A percentile compares a stretch with the other conserved stretches of the same genome.
Evolutionary conservation across 2,329 filamentous ascomycete genomes (phyloP).

Genomic region (Ophiostoma perfectum): DNA sequence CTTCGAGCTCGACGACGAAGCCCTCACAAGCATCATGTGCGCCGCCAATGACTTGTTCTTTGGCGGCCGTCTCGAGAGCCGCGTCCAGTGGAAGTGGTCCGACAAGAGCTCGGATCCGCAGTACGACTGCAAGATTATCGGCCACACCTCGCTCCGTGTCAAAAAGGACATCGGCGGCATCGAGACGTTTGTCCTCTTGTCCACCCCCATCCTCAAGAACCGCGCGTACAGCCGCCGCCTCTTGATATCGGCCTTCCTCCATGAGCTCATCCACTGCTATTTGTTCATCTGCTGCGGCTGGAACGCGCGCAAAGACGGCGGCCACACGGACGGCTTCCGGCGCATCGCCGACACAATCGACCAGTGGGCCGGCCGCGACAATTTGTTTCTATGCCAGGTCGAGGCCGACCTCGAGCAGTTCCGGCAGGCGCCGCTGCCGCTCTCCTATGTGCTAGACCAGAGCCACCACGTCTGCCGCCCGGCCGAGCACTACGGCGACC

Average conservation of each 20-base stretch:
- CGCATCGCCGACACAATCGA: slow-evolving; percentile 57
- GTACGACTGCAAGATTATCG: slow-evolving; percentile 53
- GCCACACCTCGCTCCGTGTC: slow-evolving; percentile 57
- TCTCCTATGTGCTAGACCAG: neutral
- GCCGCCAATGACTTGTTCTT: slow-evolving; percentile 61
- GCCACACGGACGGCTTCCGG: slow-evolving; percentile 56
- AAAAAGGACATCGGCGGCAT: slow-evolving; percentile 44
- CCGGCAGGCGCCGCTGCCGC: slow-evolving; percentile 16
- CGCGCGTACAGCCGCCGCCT: slow-evolving; percentile 54
- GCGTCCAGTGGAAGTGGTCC: slow-evolving; percentile 60
- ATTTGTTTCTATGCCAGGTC: slow-evolving; percentile 53
- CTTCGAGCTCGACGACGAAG: slow-evolving; percentile 52
- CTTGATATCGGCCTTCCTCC: slow-evolving; percentile 59
- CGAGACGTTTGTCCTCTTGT: slow-evolving; percentile 59
- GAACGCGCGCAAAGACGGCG: slow-evolving; percentile 49
- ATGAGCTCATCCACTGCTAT: slow-evolving; percentile 63
- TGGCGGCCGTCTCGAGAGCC: slow-evolving; percentile 48
- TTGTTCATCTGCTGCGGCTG: slow-evolving; percentile 59
- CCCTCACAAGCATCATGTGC: slow-evolving; percentile 53
- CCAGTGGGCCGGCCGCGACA: slow-evolving; percentile 52
- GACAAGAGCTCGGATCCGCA: slow-evolving; percentile 43
- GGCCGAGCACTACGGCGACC: neutral
- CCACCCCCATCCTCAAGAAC: slow-evolving; percentile 52
- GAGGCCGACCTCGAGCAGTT: slow-evolving; percentile 50
- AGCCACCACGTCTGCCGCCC: neutral